phyloP scores from a whole-genome alignment of 108 stramenopile genomes.

The Nitzschia sp. region DNA sequence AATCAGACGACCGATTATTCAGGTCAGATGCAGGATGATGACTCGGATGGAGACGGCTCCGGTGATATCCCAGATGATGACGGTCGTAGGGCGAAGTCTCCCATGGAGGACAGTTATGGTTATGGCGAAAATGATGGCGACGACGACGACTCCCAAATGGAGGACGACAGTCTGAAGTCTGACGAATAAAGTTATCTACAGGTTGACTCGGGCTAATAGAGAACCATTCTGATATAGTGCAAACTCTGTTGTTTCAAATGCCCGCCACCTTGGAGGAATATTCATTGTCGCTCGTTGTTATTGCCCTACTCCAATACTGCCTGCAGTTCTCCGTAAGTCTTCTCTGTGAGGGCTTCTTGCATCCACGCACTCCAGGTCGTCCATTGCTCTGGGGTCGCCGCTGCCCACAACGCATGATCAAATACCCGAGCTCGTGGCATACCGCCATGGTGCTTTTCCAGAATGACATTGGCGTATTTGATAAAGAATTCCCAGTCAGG shows the following conservation, averaged over 20 bases:
- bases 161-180: slow-evolving; percentile 9
- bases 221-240: neutral
- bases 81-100: neutral
- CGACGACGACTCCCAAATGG: neutral
- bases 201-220: neutral
- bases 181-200: neutral
- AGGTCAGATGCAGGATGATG: too few species aligned
- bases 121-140: slow-evolving; percentile 1
- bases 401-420: slow-evolving; percentile 46
- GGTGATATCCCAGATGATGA: neutral
- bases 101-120: neutral
- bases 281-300: too few species aligned
- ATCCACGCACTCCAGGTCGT: slow-evolving; percentile 26
- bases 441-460: slow-evolving; percentile 29
- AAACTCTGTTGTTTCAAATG: neutral
- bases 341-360: slow-evolving; percentile 11
- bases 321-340: neutral
- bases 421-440: slow-evolving; percentile 40
- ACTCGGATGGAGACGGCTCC: neutral
- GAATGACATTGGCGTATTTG: slow-evolving; percentile 20
- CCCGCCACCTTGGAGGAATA: neutral
- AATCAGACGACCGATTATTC: neutral
- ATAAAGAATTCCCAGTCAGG: slow-evolving; percentile 35
- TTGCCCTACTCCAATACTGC: neutral
- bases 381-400: slow-evolving; percentile 38